Evolutionary conservation across 306 rosid genomes (phyloP), one percentile per base, ranked within the genome.

Genomic region (Casuarina equisetifolia): DNA sequence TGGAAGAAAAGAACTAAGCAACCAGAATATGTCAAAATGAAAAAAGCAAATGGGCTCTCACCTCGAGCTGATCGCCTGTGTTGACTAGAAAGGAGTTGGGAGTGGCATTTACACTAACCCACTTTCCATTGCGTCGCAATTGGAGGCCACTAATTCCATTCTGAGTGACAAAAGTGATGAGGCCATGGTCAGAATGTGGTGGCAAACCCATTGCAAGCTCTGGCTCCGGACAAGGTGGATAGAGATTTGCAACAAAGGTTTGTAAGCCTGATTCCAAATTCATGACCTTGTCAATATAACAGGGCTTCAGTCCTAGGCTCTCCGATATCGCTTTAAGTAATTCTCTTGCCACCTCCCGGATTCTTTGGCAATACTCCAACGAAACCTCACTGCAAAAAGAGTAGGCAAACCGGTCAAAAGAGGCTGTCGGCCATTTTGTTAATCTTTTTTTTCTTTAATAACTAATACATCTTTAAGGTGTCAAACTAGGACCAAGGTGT

Each of bases 181-280:
- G 55, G 59, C 85, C 75, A 16, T 77, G 75, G 49, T 82, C 85
- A 0, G 81, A 53, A 16, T 82, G 85, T 54, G 69, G 81, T 4
- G 40, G 81, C 9, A 82, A 1, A 17, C 85, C 81, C 48, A 82
- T 46, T 11, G 76, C 81, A 12, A 51, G 82, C 15, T 82, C 81
- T 6, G 85, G 79, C 50, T 72, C 78, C 32, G 85, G 85, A 63
- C 85, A 82, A 5, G 79, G 78, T 2, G 85, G 85, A 54, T 82
- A 77, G 0, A 63, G 55, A 53, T 82, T 77, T 6, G 66, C 81
- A 25, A 11, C 39, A 15, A 73, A 59, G 6, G 72, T 1, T 82
- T 82, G 81, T 1, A 77, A 15, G 10, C 85, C 50, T 8, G 69
- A 59, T 6, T 82, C 78, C 48, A 19, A n/a, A 57, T 77, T 46